Conservation (phyloP, 2,329 filamentous ascomycete species). For the Claviceps maximensis region DNA sequence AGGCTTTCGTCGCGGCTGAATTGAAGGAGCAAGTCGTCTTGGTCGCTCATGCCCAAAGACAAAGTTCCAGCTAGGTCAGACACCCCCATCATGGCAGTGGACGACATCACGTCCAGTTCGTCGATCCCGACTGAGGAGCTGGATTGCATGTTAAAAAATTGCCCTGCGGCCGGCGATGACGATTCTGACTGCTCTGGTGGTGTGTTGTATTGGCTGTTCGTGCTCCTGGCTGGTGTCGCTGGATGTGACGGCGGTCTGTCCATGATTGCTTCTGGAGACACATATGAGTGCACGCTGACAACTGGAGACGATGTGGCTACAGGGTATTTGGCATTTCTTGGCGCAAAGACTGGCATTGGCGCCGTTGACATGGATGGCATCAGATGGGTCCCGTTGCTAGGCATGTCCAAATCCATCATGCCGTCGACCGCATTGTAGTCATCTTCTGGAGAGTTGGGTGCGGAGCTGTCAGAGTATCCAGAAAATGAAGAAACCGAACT, state of each 20-base stretch:
- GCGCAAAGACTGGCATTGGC: slow-evolving; percentile 23
- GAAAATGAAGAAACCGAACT: slow-evolving; percentile 41
- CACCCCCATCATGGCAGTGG: slow-evolving; percentile 20
- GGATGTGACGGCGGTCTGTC: slow-evolving; percentile 25
- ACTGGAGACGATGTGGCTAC: slow-evolving; percentile 26
- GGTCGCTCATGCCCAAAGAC: slow-evolving; percentile 21
- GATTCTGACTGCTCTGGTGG: slow-evolving; percentile 49
- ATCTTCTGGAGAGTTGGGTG: slow-evolving; percentile 37
- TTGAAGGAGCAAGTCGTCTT: slow-evolving; percentile 29
- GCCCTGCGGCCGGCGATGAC: slow-evolving; percentile 39
- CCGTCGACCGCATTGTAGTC: slow-evolving; percentile 35
- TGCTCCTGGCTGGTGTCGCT: slow-evolving; percentile 36
- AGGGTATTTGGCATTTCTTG: slow-evolving; percentile 21
- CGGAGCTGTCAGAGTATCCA: slow-evolving; percentile 43
- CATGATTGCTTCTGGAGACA: slow-evolving; percentile 33
- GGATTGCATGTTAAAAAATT: slow-evolving; percentile 34
- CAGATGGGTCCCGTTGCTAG: slow-evolving; percentile 12
- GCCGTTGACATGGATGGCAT: slow-evolving; percentile 32
- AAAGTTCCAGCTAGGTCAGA: slow-evolving; percentile 20
- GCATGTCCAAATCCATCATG: slow-evolving; percentile 30
- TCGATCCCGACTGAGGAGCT: slow-evolving; percentile 20
- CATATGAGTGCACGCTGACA: slow-evolving; percentile 27
- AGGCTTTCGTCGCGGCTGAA: slow-evolving; percentile 31
- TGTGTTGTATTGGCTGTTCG: slow-evolving; percentile 39
- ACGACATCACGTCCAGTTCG: slow-evolving; percentile 17